Evolutionary conservation across 257 asterid genomes (phyloP).

Genomic region (Solanum rostratum): DNA sequence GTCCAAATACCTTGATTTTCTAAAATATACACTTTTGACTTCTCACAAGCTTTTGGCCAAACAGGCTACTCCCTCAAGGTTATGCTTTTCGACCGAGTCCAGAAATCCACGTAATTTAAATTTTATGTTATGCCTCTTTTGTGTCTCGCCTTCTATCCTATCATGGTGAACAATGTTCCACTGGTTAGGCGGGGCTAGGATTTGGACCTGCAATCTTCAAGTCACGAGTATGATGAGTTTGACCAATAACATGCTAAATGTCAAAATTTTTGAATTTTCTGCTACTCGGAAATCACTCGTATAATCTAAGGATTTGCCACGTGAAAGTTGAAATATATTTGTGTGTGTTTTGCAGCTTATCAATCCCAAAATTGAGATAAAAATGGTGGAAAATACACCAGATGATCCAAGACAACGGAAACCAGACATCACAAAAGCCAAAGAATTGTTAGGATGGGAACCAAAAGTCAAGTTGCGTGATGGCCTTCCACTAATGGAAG

Average conservation of each 20-base stretch:
- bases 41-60: too few species aligned
- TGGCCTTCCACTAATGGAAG: constrained; percentile 94
- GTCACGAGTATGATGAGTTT: too few species aligned
- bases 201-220: too few species aligned
- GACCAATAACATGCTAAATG: not conserved
- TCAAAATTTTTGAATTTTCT: not conserved
- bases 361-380: constrained; percentile 58
- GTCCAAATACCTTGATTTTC: too few species aligned
- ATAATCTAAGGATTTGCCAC: not conserved
- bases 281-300: not conserved
- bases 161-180: too few species aligned
- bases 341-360: constrained; percentile 45
- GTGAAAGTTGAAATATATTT: not conserved
- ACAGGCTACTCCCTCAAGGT: not conserved
- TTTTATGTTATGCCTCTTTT: not conserved
- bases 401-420: constrained; percentile 94
- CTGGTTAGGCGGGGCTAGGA: too few species aligned
- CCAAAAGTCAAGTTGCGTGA: constrained; percentile 69
- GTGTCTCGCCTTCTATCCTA: not conserved
- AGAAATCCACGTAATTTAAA: not conserved
- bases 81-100: not conserved
- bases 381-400: constrained; percentile 83
- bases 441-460: constrained; percentile 80
- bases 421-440: constrained; percentile 86
- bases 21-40: too few species aligned